These are phyloP conservation scores for Herpetospermum pedunculosum DNA, from an alignment of 306 rosid genomes.

Conservation along the genomic window DNA sequence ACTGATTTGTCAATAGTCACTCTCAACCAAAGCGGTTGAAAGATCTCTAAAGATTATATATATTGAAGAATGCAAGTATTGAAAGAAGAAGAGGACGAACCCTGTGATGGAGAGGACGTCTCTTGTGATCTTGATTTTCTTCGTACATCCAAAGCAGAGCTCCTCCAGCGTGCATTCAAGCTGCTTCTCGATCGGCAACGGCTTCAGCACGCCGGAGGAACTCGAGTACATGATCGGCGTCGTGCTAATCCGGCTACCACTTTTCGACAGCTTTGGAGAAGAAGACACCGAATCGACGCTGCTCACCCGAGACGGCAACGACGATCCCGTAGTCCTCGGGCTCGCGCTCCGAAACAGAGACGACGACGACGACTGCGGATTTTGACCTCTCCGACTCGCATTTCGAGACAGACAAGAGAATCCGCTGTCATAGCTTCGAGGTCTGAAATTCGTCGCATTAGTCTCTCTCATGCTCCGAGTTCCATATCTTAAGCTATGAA, in stretches of 20 bases:
- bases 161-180: constrained; percentile 85
- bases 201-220: constrained; percentile 66
- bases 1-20: too few species aligned
- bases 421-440: constrained; percentile 16
- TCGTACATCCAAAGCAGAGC: constrained; percentile 67
- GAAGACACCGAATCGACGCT: neutral
- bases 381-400: constrained; percentile 10
- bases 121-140: constrained; percentile 54
- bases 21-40: too few species aligned
- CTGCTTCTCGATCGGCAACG: constrained; percentile 45
- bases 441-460: constrained; percentile 5
- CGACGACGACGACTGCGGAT: neutral
- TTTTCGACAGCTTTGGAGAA: constrained; percentile 11
- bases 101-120: constrained; percentile 35
- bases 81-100: constrained; percentile 26
- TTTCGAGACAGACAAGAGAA: constrained; percentile 8
- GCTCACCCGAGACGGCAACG: constrained; percentile 2
- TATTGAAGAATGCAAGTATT: too few species aligned
- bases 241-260: constrained; percentile 15
- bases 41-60: too few species aligned
- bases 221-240: constrained; percentile 61
- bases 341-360: constrained; percentile 7
- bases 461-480: constrained; percentile 5
- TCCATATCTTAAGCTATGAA: constrained; percentile 15
- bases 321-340: constrained; percentile 1